Evolutionary conservation across 2,329 filamentous ascomycete genomes (phyloP), one percentile per base, ranked within the genome.

Genomic region (Alternaria burnsii): DNA sequence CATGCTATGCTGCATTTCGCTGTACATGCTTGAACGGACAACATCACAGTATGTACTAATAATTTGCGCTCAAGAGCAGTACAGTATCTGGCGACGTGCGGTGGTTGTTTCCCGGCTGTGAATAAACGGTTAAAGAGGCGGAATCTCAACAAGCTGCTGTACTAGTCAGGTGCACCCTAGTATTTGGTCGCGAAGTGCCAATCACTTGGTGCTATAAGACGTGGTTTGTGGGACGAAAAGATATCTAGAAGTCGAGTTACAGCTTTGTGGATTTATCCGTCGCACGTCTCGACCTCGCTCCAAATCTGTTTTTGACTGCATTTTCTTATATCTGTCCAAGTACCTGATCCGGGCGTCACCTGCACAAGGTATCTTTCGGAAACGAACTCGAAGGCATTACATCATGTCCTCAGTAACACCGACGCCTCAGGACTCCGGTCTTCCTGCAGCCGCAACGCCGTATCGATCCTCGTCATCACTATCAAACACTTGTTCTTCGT

Each of bases 351-450:
- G 1, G 16, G 5, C 22, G 5, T 42, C 20, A 2, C 14, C 12
- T 24, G 0, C 11, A 24, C 20, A 24, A 24, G 9, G 12, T 3
- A 24, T 16, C 40, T 24, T 24, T 24, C 20, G 20, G 4, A 10
- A 26, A 36, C 6, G 3, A 38, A 1, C 26, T 36, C 26, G 2
- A 12, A 20, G 3, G 20, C 7, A 10, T 22, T 4, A 24, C 20
- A 52, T 7, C 8, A 74, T 70, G 69, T 72, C 70, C 0, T 59
- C 68, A 2, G 62, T 67, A 22, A 72, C 71, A 22, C 71, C 71
- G n/a, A 73, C 71, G 9, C 71, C 71, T 14, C 64, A 62, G 44
- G 71, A 73, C 44, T 62, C 71, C 1, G 70, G 70, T 7, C 66
- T 72, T 16, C 46, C 30, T 5, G 22, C 67, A 2, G 68, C 67